A percentile compares a stretch with the other conserved stretches of the same genome.
These are phyloP conservation scores for Lipomyces mesembrius DNA, from an alignment of 805 yeast species.

Conservation along the genomic window DNA sequence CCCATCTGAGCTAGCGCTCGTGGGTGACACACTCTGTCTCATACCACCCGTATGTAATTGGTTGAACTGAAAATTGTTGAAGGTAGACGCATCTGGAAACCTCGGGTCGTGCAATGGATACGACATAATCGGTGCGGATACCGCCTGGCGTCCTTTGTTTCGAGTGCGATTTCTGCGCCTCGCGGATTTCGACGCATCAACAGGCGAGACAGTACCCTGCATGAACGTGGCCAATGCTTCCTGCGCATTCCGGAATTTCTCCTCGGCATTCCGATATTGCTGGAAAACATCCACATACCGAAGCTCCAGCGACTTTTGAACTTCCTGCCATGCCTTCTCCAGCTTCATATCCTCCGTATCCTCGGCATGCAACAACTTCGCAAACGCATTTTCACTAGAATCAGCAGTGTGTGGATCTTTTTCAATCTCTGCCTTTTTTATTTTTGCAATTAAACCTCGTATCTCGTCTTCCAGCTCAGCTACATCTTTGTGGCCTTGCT, in stretches of 20 bases:
- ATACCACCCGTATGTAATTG: slow-evolving; percentile 8
- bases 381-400: slow-evolving; percentile 36
- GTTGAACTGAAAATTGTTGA: slow-evolving; percentile 30
- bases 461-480: slow-evolving; percentile 28
- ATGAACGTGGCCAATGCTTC: slow-evolving; percentile 17
- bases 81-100: slow-evolving; percentile 38
- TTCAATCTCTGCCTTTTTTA: slow-evolving; percentile 29
- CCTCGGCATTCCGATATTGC: slow-evolving; percentile 43
- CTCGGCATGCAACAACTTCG: slow-evolving; percentile 40
- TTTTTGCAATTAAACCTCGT: slow-evolving; percentile 24
- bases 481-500: slow-evolving; percentile 26
- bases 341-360: slow-evolving; percentile 37
- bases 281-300: slow-evolving; percentile 46
- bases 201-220: slow-evolving; percentile 35
- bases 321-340: slow-evolving; percentile 47
- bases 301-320: slow-evolving; percentile 46
- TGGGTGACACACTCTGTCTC: neutral
- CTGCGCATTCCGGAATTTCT: slow-evolving; percentile 29
- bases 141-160: slow-evolving; percentile 25
- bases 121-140: slow-evolving; percentile 35
- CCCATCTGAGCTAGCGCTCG: neutral
- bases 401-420: slow-evolving; percentile 31
- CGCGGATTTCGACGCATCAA: slow-evolving; percentile 26
- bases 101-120: slow-evolving; percentile 39
- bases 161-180: slow-evolving; percentile 30